Evolutionary conservation across 306 rosid species (phyloP), one percentile per base, ranked within the genome.

Genomic region (Sechiopsis laciniata): DNA sequence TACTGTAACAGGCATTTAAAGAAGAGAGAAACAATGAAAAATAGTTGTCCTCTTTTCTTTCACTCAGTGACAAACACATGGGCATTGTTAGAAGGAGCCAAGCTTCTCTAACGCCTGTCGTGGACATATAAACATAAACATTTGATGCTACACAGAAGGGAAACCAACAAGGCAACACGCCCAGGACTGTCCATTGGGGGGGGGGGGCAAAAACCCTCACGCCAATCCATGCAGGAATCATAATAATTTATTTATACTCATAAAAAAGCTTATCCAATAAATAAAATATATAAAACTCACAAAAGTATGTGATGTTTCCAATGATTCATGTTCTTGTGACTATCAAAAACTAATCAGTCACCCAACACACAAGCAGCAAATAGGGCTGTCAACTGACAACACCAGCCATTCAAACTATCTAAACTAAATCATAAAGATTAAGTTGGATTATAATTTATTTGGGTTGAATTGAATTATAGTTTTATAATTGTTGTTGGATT

Each of bases 131-230:
- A 60, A 60, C 66, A 60, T 60, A 14, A 60, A 57, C 59, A 77
- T n/a, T n/a, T 42, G 71, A 79, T 87, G 91, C 96, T 74, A 85
- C n/a, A n/a, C n/a, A n/a, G n/a, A n/a, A n/a, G 93, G 93, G 85
- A 87, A 58, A 83, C 94, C 88, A 86, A 83, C 51, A 68, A 76
- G 74, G 32, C 68, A 62, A 62, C 68, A 32, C 48, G 42, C 29
- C 9, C 32, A 50, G 50, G 67, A 61, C 46, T 61, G 67, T 6
- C 67, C 46, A 80, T 83, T 58, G 82, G 91, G 90, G 81, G 87
- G 84, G 82, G 91, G 90, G 81, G 87, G 84, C 94, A 83, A 64
- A 61, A 80, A 84, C 83, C 83, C 74, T 83, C 91, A 80, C 96
- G 58, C 52, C 83, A 86, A 79, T 77, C 84, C 84, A 87, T 80